A percentile compares a stretch with the other conserved stretches of the same genome.
phyloP scores from a whole-genome alignment of 495 filamentous ascomycete species.

The Glarea lozoyensis region DNA sequence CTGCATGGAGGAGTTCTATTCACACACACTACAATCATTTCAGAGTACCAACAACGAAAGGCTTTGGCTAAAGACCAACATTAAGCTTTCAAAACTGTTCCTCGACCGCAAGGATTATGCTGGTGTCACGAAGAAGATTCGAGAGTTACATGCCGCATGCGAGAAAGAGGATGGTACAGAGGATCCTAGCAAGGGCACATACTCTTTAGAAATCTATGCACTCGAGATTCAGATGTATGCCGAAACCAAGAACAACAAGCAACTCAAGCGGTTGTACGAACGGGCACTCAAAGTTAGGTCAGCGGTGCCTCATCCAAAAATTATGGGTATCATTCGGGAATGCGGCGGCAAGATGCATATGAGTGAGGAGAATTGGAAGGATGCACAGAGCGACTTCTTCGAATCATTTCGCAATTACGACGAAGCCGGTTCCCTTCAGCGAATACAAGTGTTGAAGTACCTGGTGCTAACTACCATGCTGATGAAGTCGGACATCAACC shows the following conservation, averaged over 20 bases:
- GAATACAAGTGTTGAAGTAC: conserved; percentile 97
- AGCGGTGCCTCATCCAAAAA: conserved; percentile 94
- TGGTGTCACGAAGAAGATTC: conserved; percentile 71
- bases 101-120: conserved; percentile 84
- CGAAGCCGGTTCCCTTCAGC: conserved; percentile 89
- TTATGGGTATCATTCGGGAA: conserved; percentile 98
- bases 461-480: conserved; percentile 94
- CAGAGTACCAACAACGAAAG: conserved; percentile 97
- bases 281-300: conserved; percentile 83
- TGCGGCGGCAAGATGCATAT: conserved; percentile 99
- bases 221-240: conserved; percentile 99
- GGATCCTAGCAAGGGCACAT: conserved; percentile 93
- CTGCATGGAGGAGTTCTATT: conserved; percentile 96
- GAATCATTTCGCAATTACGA: conserved; percentile 99
- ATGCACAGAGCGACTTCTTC: conserved; percentile 94
- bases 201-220: conserved; percentile 90
- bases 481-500: conserved; percentile 99
- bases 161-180: conserved; percentile 83
- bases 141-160: conserved; percentile 83
- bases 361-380: conserved; percentile 99
- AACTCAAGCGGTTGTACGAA: conserved; percentile 87
- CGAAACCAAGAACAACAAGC: conserved; percentile 93
- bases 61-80: conserved; percentile 96
- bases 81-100: conserved; percentile 87
- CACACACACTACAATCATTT: conserved; percentile 83